Percentiles rank a stretch among this genome's conserved stretches.
These are phyloP conservation scores for Oryza brachyantha DNA, from an alignment of 176 grass and related monocot genomes.

Conservation along the genomic window DNA sequence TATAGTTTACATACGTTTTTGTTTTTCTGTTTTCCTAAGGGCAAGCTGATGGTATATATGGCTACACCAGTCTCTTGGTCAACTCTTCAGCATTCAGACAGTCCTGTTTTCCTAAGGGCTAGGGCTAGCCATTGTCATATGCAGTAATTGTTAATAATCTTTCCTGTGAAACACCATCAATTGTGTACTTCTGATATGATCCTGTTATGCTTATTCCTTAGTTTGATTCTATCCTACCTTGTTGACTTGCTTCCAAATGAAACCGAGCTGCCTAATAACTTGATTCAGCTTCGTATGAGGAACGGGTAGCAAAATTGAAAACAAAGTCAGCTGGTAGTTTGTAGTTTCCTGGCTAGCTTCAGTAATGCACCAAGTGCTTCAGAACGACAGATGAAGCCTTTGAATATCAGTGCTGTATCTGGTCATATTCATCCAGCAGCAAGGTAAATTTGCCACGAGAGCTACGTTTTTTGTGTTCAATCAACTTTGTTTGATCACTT, in stretches of 20 bases:
- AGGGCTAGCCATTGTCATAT: too few relatives aligned
- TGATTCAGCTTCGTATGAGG: conserved; percentile 76
- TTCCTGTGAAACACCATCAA: background rate
- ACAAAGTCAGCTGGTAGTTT: conserved; percentile 38
- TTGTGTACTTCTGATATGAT: background rate
- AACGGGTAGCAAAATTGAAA: conserved; percentile 54
- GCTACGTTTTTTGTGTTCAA: background rate
- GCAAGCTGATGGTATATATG: background rate
- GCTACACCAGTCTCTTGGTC: too few relatives aligned
- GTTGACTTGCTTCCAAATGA: background rate
- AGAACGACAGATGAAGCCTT: background rate
- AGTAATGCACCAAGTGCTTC: conserved; percentile 4
- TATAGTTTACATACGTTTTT: background rate
- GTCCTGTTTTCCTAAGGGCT: too few relatives aligned
- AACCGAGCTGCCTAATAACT: background rate
- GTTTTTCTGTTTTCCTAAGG: background rate
- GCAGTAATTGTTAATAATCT: background rate
- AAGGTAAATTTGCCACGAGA: background rate
- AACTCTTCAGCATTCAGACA: too few relatives aligned
- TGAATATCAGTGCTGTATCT: background rate
- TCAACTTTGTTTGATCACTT: background rate
- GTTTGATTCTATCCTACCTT: background rate
- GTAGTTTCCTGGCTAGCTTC: background rate
- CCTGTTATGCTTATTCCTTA: background rate
- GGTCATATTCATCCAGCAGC: background rate